Evolutionary conservation across 352 stramenopile species (phyloP).

Genomic region (Pythium aquatile): DNA sequence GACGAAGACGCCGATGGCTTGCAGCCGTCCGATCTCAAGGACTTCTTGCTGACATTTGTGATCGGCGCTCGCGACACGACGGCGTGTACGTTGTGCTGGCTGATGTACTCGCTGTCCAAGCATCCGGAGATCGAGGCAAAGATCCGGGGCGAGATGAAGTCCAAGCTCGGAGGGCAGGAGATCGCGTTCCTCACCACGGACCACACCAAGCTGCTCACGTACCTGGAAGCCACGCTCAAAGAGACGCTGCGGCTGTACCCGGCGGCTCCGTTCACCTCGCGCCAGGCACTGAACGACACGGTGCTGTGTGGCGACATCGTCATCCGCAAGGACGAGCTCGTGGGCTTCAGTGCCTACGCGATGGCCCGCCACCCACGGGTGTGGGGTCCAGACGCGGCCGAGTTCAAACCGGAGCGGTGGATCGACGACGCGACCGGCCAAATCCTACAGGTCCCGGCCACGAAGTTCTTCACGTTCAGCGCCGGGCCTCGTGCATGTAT

Average conservation of each 20-base stretch:
- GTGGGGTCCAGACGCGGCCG: slow-evolving; percentile 27
- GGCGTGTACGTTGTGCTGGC: too few species aligned
- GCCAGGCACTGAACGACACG: slow-evolving; percentile 53
- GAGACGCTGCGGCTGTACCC: not conserved
- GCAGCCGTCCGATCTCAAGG: too few species aligned
- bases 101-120: too few species aligned
- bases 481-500: slow-evolving; percentile 43
- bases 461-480: slow-evolving; percentile 39
- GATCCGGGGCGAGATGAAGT: too few species aligned
- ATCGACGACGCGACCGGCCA: slow-evolving; percentile 24
- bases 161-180: too few species aligned
- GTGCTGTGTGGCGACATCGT: slow-evolving; percentile 31
- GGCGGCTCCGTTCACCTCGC: slow-evolving; percentile 47
- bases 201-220: too few species aligned
- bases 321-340: slow-evolving; percentile 25
- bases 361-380: slow-evolving; percentile 29
- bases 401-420: slow-evolving; percentile 60
- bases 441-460: not conserved
- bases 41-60: too few species aligned
- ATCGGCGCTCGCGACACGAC: too few species aligned
- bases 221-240: slow-evolving; percentile 1
- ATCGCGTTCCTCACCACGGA: too few species aligned
- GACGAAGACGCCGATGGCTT: too few species aligned
- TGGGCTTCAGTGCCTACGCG: slow-evolving; percentile 31
- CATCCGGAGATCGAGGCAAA: too few species aligned